phyloP scores from a whole-genome alignment of 139 green algal species.

The Axilococcus clingmanii region DNA sequence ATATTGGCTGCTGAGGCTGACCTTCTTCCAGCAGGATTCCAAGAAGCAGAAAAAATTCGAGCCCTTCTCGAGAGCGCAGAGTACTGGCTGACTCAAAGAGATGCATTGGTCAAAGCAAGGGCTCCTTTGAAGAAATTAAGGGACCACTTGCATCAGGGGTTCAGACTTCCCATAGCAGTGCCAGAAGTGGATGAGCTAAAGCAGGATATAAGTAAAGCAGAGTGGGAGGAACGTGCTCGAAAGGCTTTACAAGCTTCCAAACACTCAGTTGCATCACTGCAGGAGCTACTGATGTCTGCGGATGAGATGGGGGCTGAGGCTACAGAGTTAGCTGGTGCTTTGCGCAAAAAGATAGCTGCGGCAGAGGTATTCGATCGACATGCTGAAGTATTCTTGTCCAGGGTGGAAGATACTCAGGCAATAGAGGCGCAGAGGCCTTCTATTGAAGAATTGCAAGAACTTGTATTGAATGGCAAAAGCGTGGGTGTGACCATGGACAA shows the following conservation, averaged over 20 bases:
- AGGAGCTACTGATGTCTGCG: slow-evolving; percentile 24
- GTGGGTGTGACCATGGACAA: slow-evolving; percentile 23
- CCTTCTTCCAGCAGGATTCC: slow-evolving; percentile 19
- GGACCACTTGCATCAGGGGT: slow-evolving; percentile 23
- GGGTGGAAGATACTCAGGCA: not conserved
- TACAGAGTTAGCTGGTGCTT: slow-evolving; percentile 8
- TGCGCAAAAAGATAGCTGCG: slow-evolving; percentile 4
- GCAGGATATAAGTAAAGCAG: slow-evolving; percentile 23
- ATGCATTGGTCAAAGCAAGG: slow-evolving; percentile 1
- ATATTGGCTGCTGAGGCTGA: too few species aligned
- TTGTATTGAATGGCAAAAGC: slow-evolving; percentile 11
- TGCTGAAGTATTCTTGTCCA: slow-evolving; percentile 16
- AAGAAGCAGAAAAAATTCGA: slow-evolving; percentile 21
- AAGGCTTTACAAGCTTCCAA: slow-evolving; percentile 15
- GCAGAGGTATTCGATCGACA: slow-evolving; percentile 19
- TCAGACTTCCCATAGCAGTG: slow-evolving; percentile 28
- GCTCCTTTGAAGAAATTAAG: slow-evolving; percentile 29
- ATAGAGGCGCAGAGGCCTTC: not conserved
- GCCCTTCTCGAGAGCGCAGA: slow-evolving; percentile 19
- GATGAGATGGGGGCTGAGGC: slow-evolving; percentile 10
- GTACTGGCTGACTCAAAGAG: slow-evolving; percentile 17
- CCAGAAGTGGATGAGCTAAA: slow-evolving; percentile 32
- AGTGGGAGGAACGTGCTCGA: slow-evolving; percentile 38
- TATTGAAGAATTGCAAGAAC: slow-evolving; percentile 24
- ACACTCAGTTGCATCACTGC: slow-evolving; percentile 11